phyloP scores from a whole-genome alignment of 2,329 filamentous ascomycete genomes.

The Huntiella moniliformis region DNA sequence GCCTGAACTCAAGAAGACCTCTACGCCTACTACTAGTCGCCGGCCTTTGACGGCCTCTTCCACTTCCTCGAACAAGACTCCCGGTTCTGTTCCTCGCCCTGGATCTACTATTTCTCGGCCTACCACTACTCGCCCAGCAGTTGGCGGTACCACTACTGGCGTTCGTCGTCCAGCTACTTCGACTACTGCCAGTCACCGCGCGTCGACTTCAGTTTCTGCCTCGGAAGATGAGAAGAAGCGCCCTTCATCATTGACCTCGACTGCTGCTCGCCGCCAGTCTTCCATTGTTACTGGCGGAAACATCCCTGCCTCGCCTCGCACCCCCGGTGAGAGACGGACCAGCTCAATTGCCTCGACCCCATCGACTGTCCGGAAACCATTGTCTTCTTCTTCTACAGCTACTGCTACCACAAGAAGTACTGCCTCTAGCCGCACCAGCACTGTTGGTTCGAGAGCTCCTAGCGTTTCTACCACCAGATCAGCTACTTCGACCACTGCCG shows the following conservation, averaged over 20 bases:
- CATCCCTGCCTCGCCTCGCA: slow-evolving; percentile 17
- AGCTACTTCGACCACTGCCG: slow-evolving; percentile 18
- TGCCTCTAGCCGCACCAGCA: slow-evolving; percentile 10
- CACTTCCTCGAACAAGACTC: slow-evolving; percentile 13
- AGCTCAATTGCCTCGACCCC: slow-evolving; percentile 23
- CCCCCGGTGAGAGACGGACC: slow-evolving; percentile 15
- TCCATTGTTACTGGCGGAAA: slow-evolving; percentile 16
- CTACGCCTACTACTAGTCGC: slow-evolving; percentile 18
- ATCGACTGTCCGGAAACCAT: slow-evolving; percentile 12
- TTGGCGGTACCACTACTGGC: slow-evolving; percentile 15
- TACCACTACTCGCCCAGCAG: slow-evolving; percentile 26
- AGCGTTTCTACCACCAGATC: slow-evolving; percentile 19
- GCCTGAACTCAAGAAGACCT: slow-evolving; percentile 20
- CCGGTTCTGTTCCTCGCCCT: slow-evolving; percentile 20
- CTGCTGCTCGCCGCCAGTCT: slow-evolving; percentile 20
- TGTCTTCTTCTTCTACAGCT: slow-evolving; percentile 7
- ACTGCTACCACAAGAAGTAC: slow-evolving; percentile 1
- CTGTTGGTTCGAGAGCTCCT: slow-evolving; percentile 17
- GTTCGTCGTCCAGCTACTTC: slow-evolving; percentile 19
- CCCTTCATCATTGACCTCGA: slow-evolving; percentile 14
- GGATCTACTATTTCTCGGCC: slow-evolving; percentile 27
- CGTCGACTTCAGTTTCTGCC: slow-evolving; percentile 28
- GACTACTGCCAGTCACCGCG: slow-evolving; percentile 25
- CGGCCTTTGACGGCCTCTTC: slow-evolving; percentile 19
- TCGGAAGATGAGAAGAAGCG: slow-evolving; percentile 32